Percentiles rank a stretch among this genome's conserved stretches.
These are phyloP conservation scores for Forsythia suspensa DNA, from an alignment of 257 asterid genomes.

Conservation along the genomic window DNA sequence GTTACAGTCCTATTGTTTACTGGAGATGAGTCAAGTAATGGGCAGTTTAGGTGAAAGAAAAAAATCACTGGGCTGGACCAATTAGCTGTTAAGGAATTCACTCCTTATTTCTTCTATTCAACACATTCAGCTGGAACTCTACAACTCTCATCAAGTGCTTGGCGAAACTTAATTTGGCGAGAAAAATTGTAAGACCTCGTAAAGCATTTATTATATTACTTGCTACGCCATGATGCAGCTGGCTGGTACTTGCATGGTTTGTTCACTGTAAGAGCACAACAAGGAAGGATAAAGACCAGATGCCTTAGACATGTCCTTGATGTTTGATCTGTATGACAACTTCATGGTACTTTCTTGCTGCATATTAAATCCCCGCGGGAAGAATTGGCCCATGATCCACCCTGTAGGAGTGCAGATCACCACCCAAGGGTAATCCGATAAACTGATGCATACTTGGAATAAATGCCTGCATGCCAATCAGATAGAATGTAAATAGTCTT, in stretches of 20 bases:
- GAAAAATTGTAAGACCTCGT: not conserved
- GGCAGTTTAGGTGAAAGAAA: not conserved
- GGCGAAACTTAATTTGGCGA: not conserved
- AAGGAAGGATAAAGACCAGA: not conserved
- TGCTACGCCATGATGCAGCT: not conserved
- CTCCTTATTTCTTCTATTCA: not conserved
- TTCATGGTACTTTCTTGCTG: not conserved
- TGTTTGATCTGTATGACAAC: not conserved
- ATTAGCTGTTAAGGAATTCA: not conserved
- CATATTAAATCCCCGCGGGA: not conserved
- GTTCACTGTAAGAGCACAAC: not conserved
- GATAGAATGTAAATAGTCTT: constrained; percentile 15
- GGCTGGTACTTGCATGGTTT: constrained; percentile 5
- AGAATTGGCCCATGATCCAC: constrained; percentile 1
- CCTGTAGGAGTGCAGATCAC: not conserved
- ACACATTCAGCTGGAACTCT: not conserved
- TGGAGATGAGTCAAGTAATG: not conserved
- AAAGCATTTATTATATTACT: not conserved
- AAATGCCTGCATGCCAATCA: constrained; percentile 23
- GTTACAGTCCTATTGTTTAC: not conserved
- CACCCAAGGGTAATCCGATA: constrained; percentile 2
- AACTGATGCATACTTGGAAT: constrained; percentile 2
- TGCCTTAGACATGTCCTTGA: not conserved
- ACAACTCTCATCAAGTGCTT: not conserved
- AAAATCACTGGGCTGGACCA: not conserved